Evolutionary conservation across 1,284 basidiomycete genomes (phyloP).

Genomic region (Ustilago crameri): DNA sequence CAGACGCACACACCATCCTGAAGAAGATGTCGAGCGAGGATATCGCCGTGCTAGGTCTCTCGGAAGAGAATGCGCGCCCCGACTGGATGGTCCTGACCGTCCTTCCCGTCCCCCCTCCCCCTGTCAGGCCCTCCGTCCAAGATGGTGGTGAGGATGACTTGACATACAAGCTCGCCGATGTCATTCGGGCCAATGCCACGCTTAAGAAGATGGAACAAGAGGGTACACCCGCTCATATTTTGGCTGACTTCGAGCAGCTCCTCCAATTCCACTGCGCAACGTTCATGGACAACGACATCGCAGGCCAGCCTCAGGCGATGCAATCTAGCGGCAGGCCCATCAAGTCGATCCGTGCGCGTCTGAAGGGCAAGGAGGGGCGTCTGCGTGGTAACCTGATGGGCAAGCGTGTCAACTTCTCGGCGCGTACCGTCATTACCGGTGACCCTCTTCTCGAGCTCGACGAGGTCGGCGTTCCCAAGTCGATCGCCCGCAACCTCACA

Average conservation of each 20-base stretch:
- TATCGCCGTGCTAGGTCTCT: conserved; percentile 89
- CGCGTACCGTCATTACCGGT: conserved; percentile 98
- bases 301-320: conserved; percentile 94
- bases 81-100: conserved; percentile 99
- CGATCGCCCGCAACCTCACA: conserved; percentile 97
- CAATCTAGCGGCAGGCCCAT: conserved; percentile 98
- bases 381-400: conserved; percentile 99
- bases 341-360: conserved; percentile 95
- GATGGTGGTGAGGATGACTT: conserved; percentile 98
- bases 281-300: conserved; percentile 99
- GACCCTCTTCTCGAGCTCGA: conserved; percentile 97
- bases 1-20: conserved; percentile 78
- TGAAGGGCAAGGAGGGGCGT: conserved; percentile 99
- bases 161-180: conserved; percentile 97
- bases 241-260: conserved; percentile 94
- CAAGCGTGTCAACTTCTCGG: conserved; percentile 99
- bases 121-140: conserved; percentile 95
- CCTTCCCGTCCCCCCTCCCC: conserved; percentile 95
- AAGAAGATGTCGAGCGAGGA: conserved; percentile 83
- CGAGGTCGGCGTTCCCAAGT: conserved; percentile 96
- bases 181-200: conserved; percentile 93
- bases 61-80: conserved; percentile 93
- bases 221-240: conserved; percentile 94
- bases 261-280: conserved; percentile 96
- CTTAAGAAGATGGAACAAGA: conserved; percentile 94